Percentiles rank a stretch among this genome's conserved stretches.
These are phyloP conservation scores for Phytophthora crassamura DNA, from an alignment of 352 stramenopile species.

Conservation along the genomic window DNA sequence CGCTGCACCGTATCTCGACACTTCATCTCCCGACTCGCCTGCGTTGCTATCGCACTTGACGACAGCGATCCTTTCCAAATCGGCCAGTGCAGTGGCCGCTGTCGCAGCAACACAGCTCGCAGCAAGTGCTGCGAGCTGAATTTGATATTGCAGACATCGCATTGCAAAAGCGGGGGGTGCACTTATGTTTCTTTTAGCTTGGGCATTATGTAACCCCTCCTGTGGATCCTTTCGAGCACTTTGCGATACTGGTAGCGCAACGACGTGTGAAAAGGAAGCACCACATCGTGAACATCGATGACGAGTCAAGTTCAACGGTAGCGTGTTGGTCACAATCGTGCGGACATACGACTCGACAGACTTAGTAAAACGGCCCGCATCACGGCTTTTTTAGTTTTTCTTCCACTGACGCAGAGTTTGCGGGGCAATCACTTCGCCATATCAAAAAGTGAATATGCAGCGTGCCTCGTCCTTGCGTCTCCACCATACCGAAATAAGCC, in stretches of 20 bases:
- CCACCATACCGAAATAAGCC: no score
- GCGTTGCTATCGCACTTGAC: neutral
- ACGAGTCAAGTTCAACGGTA: neutral
- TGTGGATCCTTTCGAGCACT: slow-evolving; percentile 2
- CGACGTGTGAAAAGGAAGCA: neutral
- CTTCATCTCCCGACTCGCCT: neutral
- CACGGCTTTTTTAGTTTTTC: neutral
- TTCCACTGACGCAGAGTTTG: neutral
- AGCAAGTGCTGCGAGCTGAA: slow-evolving; percentile 3
- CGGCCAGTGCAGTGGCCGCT: neutral
- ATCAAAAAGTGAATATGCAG: no score
- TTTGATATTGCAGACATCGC: neutral
- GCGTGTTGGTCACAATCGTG: neutral
- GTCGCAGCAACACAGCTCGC: neutral
- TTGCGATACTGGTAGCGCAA: neutral
- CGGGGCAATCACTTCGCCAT: neutral
- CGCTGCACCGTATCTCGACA: neutral
- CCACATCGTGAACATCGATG: neutral
- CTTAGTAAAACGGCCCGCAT: neutral
- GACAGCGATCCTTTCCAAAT: neutral
- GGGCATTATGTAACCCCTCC: neutral
- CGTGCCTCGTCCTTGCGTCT: no score
- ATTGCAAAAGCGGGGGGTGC: neutral
- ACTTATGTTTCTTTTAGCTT: neutral
- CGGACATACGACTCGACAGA: neutral